Base-by-base conservation (phyloP, 441 rosid species). In the Melastoma candidum region DNA sequence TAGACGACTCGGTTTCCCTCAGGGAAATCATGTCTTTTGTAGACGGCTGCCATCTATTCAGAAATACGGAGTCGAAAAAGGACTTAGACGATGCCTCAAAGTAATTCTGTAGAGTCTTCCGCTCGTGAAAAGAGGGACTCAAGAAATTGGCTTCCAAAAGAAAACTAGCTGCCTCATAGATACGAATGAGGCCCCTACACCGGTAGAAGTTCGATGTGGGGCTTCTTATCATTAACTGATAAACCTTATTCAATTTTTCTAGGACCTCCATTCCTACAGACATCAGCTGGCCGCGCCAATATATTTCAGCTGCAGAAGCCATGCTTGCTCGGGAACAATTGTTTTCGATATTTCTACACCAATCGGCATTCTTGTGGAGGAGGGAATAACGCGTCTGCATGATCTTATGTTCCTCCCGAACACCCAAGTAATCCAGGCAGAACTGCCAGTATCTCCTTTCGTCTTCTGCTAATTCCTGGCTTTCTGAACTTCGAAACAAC, bases 401-500 rank as follows among this genome's bases (percentile, higher is more conserved):
- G 60, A 58, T 63, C 32, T 49, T 36, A 22, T 22, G 47, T 7
- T 67, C 67, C 63, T 58, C 72, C 65, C 57, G 44, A 13, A 75
- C 73, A 1, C 76, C 79, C 25, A 77, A 62, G 71, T 73, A 77
- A 54, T 66, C 68, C 56, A 77, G 54, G 65, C 83, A 80, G 63
- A 80, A 80, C 41, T 77, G 72, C 47, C 55, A 75, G 3, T 26
- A 60, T 8, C 51, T 61, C 54, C 49, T 32, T 2, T 8, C 49
- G 49, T 70, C 71, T 46, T 9, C 49, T 14, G 25, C 50, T 49
- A 17, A 17, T 17, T 45, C 52, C 32, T 11, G 53, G 4, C 26
- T 53, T 53, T 59, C 68, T 50, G 57, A 53, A 53, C 14, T 14
- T 29, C 12, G 32, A 26, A 75, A 74, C 57, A 26, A 68, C 41